phyloP scores from a whole-genome alignment of 2,329 filamentous ascomycete species.

The Colletotrichum endophyticum region DNA sequence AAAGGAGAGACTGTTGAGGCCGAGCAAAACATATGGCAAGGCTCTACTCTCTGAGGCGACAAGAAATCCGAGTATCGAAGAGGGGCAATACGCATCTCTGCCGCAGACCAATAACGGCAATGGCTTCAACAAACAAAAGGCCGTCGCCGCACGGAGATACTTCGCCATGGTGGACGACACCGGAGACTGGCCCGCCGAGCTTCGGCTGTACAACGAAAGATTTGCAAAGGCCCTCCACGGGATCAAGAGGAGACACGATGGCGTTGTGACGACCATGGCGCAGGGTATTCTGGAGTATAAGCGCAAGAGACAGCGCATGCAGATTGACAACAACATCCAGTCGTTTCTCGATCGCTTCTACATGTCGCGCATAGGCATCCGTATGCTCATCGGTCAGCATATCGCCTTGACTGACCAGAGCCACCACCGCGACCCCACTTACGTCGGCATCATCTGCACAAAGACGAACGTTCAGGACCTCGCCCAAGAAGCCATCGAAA shows the following conservation, averaged over 20 bases:
- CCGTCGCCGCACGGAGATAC: conserved; percentile 70
- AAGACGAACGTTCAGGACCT: conserved; percentile 96
- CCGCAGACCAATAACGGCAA: conserved; percentile 45
- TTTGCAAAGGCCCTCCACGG: conserved; percentile 89
- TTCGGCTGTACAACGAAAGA: conserved; percentile 90
- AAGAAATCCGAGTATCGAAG: conserved; percentile 85
- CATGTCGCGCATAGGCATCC: conserved; percentile 98
- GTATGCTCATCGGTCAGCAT: conserved; percentile 98
- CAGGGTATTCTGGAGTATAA: conserved; percentile 99
- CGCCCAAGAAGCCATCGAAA: conserved; percentile 96
- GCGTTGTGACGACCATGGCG: conserved; percentile 96
- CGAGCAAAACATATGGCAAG: conserved; percentile 60
- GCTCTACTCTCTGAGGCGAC: conserved; percentile 81
- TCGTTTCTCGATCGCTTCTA: conserved; percentile 98
- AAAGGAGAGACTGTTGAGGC: conserved; percentile 77
- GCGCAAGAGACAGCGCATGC: conserved; percentile 92
- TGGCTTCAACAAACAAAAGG: conserved; percentile 55
- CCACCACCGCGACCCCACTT: conserved; percentile 86
- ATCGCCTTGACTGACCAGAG: conserved; percentile 95
- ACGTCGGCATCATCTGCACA: conserved; percentile 98
- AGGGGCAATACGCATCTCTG: conserved; percentile 74
- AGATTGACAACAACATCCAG: conserved; percentile 97
- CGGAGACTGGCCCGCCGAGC: conserved; percentile 89
- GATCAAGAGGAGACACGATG: conserved; percentile 95
- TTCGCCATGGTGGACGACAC: conserved; percentile 91